Base-by-base conservation (phyloP, 2,329 filamentous ascomycete genomes). In the Clarireedia homoeocarpa region DNA sequence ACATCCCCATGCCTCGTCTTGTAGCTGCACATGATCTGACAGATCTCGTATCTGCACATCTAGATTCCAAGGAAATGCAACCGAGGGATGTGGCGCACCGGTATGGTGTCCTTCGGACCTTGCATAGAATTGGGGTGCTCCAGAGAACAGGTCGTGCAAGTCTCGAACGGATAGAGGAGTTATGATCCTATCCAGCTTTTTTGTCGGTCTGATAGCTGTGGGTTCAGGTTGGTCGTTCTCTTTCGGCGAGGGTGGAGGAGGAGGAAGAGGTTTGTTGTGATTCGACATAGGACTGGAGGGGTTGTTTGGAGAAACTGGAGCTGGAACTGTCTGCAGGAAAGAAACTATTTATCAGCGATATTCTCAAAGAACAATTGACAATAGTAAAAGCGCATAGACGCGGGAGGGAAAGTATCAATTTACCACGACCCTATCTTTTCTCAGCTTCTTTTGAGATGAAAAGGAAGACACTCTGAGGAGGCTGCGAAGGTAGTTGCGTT, bases 81-180 rank as follows among this genome's bases (percentile, higher is more conserved):
- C 82, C 49, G 76, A 81, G 23, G 85, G 84, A 63, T 82, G 78
- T 23, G 80, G 80, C 39, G 82, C 79, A 51, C 77, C 81, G 57
- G 77, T 78, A 67, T 76, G 80, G 68, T 83, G 79, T 40, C 80
- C 79, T 63, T 82, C 78, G 57, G 76, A 78, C 52, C 80, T 77
- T 62, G 81, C 78, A 68, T 83, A 84, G 73, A 85, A 89, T 67
- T 88, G 84, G 60, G 86, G 86, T 45, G 86, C 86, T n/a, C 86
- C 85, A 26, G 85, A 86, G 74, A 89, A 89, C 65, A 89, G 77
- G 69, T 83, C 82, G 71, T 85, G 82, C 51, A 89, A 73, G 62
- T 87, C 82, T 42, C 75, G 72, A 47, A 81, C 76, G 63, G 72
- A 77, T 57, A 86, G 73, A 49, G 77, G 77, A 46, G 80, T 74